Evolutionary conservation across 495 filamentous ascomycete species (phyloP).

Genomic region (Aspergillus sparsus): DNA sequence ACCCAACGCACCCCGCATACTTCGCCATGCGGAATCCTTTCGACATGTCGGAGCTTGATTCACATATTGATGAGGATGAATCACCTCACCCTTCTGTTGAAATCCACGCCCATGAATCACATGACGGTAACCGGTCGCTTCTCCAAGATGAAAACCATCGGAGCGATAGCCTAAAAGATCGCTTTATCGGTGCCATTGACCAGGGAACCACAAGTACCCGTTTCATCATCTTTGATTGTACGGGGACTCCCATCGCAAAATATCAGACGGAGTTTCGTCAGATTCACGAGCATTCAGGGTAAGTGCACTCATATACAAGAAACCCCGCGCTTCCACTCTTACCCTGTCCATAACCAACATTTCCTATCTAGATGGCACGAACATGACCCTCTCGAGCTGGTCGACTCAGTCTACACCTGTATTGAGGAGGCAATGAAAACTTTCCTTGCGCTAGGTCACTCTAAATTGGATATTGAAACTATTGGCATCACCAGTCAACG

Average conservation of each 20-base stretch:
- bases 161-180: constrained; percentile 40
- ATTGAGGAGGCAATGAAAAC: constrained; percentile 77
- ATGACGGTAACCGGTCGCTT: constrained; percentile 47
- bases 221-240: constrained; percentile 86
- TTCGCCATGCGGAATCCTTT: constrained; percentile 46
- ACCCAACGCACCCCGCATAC: constrained; percentile 4
- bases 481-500: constrained; percentile 94
- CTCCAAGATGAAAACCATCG: constrained; percentile 41
- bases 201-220: constrained; percentile 92
- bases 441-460: constrained; percentile 72
- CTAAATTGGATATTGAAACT: constrained; percentile 71
- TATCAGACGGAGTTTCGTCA: constrained; percentile 94
- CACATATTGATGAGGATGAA: constrained; percentile 36
- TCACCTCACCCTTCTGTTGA: constrained; percentile 23
- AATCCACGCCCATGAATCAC: constrained; percentile 32
- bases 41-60: constrained; percentile 39
- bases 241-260: constrained; percentile 75
- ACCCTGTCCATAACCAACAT: constrained; percentile 18
- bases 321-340: neutral
- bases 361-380: constrained; percentile 77
- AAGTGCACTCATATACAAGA: constrained; percentile 36
- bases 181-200: constrained; percentile 77
- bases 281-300: constrained; percentile 87
- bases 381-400: constrained; percentile 81
- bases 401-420: constrained; percentile 78